Conservation (phyloP, 306 rosid genomes). For the Dalbergia cochinchinensis region DNA sequence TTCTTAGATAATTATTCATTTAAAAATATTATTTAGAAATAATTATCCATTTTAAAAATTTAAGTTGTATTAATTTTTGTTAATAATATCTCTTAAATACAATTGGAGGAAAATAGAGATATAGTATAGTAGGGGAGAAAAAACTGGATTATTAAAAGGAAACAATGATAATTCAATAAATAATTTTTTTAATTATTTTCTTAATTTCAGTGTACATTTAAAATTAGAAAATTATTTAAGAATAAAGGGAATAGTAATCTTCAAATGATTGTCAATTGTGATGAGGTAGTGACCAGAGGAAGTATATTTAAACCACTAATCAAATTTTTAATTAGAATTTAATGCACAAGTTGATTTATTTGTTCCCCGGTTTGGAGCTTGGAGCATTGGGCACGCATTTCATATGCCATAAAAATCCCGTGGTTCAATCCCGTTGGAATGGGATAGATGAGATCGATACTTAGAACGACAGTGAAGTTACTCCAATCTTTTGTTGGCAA, state of each 20-base stretch:
- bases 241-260: neutral
- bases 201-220: too few relatives aligned
- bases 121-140: too few relatives aligned
- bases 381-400: constrained; percentile 42
- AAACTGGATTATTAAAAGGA: too few relatives aligned
- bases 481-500: constrained; percentile 35
- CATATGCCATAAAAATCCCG: constrained; percentile 6
- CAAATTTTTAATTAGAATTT: constrained; percentile 30
- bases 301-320: constrained; percentile 32
- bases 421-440: constrained; percentile 25
- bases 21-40: too few relatives aligned
- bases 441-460: constrained; percentile 20
- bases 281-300: constrained; percentile 31
- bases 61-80: too few relatives aligned
- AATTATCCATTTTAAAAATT: too few relatives aligned
- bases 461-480: constrained; percentile 34
- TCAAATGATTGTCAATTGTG: constrained; percentile 25
- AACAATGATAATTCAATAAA: too few relatives aligned
- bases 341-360: constrained; percentile 45
- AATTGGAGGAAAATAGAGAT: too few relatives aligned
- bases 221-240: too few relatives aligned
- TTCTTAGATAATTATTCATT: too few relatives aligned
- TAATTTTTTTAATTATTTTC: too few relatives aligned
- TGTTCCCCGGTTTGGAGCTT: constrained; percentile 30
- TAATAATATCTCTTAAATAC: too few relatives aligned